Conservation (phyloP, 2,329 filamentous ascomycete genomes). For the Stemphylium beticola region DNA sequence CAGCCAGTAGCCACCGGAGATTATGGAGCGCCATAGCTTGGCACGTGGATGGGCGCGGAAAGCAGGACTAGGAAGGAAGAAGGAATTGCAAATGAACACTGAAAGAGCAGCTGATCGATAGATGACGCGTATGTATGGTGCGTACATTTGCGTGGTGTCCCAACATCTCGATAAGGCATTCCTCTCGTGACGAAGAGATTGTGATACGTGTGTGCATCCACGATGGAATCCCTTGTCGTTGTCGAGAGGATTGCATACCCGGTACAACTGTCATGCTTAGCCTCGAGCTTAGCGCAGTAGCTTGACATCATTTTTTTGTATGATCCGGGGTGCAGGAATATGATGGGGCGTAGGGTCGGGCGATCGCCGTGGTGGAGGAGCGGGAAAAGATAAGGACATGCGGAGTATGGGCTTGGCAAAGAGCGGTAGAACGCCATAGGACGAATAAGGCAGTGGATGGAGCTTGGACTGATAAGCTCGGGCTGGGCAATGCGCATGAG, state of each 20-base stretch:
- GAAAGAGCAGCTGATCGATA: neutral
- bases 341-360: neutral
- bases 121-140: neutral
- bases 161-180: neutral
- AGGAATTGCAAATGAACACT: neutral
- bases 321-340: slow-evolving; percentile 2
- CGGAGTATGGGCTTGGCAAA: slow-evolving; percentile 20
- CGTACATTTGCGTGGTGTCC: neutral
- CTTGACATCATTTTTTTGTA: slow-evolving; percentile 3
- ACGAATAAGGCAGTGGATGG: slow-evolving; percentile 1
- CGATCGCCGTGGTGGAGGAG: slow-evolving; percentile 1
- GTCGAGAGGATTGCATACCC: neutral
- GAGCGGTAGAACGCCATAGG: neutral
- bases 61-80: neutral
- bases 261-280: neutral
- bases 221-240: neutral
- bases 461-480: slow-evolving; percentile 26
- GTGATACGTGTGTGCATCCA: neutral
- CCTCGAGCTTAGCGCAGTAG: neutral
- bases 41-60: neutral
- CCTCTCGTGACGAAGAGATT: neutral
- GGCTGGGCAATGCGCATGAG: slow-evolving; percentile 2
- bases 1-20: neutral
- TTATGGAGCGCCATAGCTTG: neutral
- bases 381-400: slow-evolving; percentile 23